Conservation (phyloP, 1,284 basidiomycete genomes). For the Hemileia vastatrix region DNA sequence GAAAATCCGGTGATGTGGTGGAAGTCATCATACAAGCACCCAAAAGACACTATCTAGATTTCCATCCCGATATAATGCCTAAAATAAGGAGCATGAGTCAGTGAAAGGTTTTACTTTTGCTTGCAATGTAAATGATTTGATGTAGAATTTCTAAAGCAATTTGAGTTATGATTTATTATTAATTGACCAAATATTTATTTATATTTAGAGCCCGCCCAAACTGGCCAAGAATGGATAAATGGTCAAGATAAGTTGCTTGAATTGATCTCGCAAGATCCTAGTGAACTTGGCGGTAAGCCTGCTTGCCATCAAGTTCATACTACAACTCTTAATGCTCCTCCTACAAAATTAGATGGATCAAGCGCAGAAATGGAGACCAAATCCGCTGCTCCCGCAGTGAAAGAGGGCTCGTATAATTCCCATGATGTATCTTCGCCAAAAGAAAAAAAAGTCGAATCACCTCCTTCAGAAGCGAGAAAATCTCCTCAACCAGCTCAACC, state of each 20-base stretch:
- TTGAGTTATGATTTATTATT: neutral
- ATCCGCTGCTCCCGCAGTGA: no score
- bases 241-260: constrained; percentile 39
- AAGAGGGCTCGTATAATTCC: no score
- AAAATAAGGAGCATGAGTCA: constrained; percentile 36
- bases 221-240: constrained; percentile 39
- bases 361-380: no score
- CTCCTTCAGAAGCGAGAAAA: no score
- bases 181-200: neutral
- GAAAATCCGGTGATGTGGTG: constrained; percentile 45
- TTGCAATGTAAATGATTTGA: neutral
- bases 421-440: no score
- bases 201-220: constrained; percentile 41
- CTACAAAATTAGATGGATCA: no score
- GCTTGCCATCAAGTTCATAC: no score
- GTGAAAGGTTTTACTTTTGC: constrained; percentile 16
- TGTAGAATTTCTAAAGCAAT: neutral
- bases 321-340: no score
- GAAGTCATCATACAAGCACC: constrained; percentile 46
- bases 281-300: no score
- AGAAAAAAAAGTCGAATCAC: no score
- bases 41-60: constrained; percentile 48
- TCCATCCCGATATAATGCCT: constrained; percentile 47
- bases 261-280: constrained; percentile 37
- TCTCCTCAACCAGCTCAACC: no score